Base-by-base conservation (phyloP, 768 basidiomycete species). In the Russula compacta region DNA sequence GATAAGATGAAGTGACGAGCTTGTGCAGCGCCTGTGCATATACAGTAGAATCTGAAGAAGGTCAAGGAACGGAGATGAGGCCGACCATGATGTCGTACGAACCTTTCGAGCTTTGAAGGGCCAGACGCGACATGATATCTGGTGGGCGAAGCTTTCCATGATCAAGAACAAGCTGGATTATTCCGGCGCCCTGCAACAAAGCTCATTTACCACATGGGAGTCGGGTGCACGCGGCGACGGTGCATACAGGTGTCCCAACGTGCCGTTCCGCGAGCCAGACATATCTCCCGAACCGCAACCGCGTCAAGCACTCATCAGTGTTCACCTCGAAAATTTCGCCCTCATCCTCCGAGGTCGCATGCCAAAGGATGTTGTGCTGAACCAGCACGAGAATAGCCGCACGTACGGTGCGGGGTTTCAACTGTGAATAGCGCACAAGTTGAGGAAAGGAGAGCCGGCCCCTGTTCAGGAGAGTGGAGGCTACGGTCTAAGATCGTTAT, bases 301-400 rank as follows among this genome's bases (percentile, higher is more conserved):
- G 78, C 74, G 84, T 76, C 39, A 97, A 77, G 70, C 93, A 94
- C 69, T 93, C 92, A 56, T 87, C 82, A 14, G 83, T 75, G 68
- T 93, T 92, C 64, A 95, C 76, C 71, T 97, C 93, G 51, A 89
- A 78, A 59, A 89, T 80, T 64, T 87, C 88, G 6, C 81, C 83
- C 44, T 84, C 86, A n/a, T 84, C 83, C 9, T 85, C 84, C 6
- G 79, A 79, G 42, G 80, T 80, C 9, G 86, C 81, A 69, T 93
- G 90, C 89, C 92, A 94, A 47, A 95, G 77, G 47, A 97, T 73
- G 72, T 97, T 94, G 70, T 98, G 95, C 70, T 98, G 95, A 17
- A 95, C 79, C 56, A 98, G 81, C 48, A 87, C 81, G 48, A 97
- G 76, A 19, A 95, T 74, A 19, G 83, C 79, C 32, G 85, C 84